Evolutionary conservation across 2,329 filamentous ascomycete species (phyloP).

Genomic region (Fusarium pseudograminearum): DNA sequence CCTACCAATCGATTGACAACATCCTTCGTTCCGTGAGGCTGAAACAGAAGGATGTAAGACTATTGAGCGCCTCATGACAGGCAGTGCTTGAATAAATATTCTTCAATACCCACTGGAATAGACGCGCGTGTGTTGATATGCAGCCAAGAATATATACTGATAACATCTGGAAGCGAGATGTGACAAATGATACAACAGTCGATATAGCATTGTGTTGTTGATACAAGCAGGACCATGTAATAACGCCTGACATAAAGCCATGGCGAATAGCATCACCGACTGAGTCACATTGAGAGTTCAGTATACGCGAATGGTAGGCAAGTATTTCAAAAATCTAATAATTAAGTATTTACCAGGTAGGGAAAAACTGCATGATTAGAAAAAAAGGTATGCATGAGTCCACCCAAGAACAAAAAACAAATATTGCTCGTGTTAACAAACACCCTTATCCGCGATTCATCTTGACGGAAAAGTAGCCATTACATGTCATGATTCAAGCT

Average conservation of each 20-base stretch:
- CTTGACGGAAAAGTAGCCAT: not conserved
- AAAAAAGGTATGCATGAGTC: not conserved
- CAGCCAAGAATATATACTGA: not conserved
- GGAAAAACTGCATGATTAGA: not conserved
- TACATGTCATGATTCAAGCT: slow-evolving; percentile 3
- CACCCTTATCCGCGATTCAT: not conserved
- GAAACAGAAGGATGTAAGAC: not conserved
- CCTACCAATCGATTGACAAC: not conserved
- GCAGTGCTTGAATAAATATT: not conserved
- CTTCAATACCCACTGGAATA: not conserved
- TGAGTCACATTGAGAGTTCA: not conserved
- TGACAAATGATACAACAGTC: not conserved
- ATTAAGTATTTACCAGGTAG: slow-evolving; percentile 1
- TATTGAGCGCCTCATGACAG: not conserved
- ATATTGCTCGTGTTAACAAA: slow-evolving; percentile 7
- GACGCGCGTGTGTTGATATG: not conserved
- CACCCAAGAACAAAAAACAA: not conserved
- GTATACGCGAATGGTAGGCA: not conserved
- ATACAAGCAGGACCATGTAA: not conserved
- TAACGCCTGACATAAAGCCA: not conserved
- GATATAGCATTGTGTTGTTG: not conserved
- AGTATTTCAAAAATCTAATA: not conserved
- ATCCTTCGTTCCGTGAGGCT: not conserved
- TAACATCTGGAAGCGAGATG: not conserved
- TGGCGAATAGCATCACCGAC: not conserved